A percentile compares a stretch with the other conserved stretches of the same genome.
phyloP scores from a whole-genome alignment of 1,139 yeast species.

The Blastobotrys apis region DNA sequence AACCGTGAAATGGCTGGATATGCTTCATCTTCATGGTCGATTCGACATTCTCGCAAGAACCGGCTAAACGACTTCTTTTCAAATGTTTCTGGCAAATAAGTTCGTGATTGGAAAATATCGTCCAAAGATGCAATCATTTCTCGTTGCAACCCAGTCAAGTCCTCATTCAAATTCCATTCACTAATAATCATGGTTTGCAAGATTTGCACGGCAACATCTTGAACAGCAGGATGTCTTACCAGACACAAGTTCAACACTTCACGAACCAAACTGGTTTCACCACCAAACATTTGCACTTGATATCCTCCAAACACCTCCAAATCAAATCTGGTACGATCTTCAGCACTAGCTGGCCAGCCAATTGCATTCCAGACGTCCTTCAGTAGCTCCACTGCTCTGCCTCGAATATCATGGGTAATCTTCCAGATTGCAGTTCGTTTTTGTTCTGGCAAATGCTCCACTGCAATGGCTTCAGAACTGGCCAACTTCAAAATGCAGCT shows the following conservation, averaged over 20 bases:
- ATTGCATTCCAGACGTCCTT: constrained; percentile 68
- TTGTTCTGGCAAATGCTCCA: constrained; percentile 48
- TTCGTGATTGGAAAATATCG: constrained; percentile 56
- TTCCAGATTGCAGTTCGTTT: constrained; percentile 68
- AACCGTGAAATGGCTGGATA: constrained; percentile 49
- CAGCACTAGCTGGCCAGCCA: constrained; percentile 63
- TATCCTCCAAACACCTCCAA: constrained; percentile 63
- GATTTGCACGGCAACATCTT: constrained; percentile 60
- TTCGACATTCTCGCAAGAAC: constrained; percentile 49
- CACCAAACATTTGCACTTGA: constrained; percentile 62
- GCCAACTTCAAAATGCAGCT: constrained; percentile 57
- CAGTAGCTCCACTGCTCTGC: constrained; percentile 53
- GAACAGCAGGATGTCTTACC: constrained; percentile 62
- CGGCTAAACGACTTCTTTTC: constrained; percentile 56
- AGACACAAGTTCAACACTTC: constrained; percentile 66
- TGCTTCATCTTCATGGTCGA: constrained; percentile 68
- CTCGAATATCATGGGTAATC: constrained; percentile 62
- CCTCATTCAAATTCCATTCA: constrained; percentile 59
- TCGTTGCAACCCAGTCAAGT: constrained; percentile 56
- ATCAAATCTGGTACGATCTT: constrained; percentile 58
- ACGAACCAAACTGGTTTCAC: constrained; percentile 56
- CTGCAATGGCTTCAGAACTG: constrained; percentile 36
- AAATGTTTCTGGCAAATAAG: constrained; percentile 47
- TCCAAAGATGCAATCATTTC: constrained; percentile 51
- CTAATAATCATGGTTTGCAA: constrained; percentile 69